Percentiles rank a stretch among this genome's conserved stretches.
These are phyloP conservation scores for Diplodia sapinea DNA, from an alignment of 2,329 filamentous ascomycete species.

Conservation along the genomic window DNA sequence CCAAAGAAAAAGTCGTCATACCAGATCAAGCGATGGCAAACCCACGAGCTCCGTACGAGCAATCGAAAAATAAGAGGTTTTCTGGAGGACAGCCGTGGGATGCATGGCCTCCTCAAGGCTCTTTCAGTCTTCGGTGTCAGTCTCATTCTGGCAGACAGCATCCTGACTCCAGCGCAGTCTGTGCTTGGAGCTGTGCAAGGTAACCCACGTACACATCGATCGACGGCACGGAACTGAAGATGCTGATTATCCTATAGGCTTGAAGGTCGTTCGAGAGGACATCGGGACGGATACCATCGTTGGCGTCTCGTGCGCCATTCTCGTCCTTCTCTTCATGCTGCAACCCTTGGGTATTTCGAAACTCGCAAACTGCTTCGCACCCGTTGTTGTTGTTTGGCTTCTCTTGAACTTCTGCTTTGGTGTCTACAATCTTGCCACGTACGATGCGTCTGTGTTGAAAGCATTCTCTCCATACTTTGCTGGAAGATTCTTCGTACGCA, in stretches of 20 bases:
- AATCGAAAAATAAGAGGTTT: conserved; percentile 61
- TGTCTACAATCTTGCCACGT: conserved; percentile 61
- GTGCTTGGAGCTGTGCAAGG: conserved; percentile 73
- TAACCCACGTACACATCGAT: conserved; percentile 31
- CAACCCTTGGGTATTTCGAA: conserved; percentile 70
- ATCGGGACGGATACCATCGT: conserved; percentile 64
- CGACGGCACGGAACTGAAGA: not conserved
- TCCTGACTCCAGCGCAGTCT: conserved; percentile 72
- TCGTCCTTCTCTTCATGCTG: conserved; percentile 67
- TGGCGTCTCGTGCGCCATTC: conserved; percentile 67
- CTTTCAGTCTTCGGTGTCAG: conserved; percentile 70
- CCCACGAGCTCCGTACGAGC: conserved; percentile 60
- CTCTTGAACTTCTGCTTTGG: conserved; percentile 67
- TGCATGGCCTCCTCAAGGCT: conserved; percentile 63
- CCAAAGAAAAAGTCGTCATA: conserved; percentile 59
- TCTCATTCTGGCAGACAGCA: conserved; percentile 70
- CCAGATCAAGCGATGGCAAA: conserved; percentile 65
- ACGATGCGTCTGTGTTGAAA: conserved; percentile 57
- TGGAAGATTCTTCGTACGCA: conserved; percentile 64
- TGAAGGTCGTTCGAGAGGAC: conserved; percentile 62
- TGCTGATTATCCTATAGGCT: conserved; percentile 36
- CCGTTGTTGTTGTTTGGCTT: conserved; percentile 71
- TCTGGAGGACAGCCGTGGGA: conserved; percentile 62
- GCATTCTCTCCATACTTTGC: conserved; percentile 64
- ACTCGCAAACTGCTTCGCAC: conserved; percentile 66